Conservation (phyloP, 345 rosid genomes). For the Aegle marmelos region DNA sequence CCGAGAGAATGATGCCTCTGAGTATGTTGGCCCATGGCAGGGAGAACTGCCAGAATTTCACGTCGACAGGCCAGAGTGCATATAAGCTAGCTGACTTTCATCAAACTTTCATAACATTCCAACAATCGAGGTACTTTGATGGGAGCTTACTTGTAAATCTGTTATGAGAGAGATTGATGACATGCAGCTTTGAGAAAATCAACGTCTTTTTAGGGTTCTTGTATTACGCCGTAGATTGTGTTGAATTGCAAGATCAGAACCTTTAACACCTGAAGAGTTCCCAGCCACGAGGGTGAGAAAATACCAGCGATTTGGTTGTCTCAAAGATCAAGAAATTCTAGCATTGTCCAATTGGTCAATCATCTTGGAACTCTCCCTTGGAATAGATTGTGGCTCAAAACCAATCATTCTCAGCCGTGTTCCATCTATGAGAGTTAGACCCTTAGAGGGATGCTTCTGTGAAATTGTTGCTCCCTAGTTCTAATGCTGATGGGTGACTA, state of each 20-base stretch:
- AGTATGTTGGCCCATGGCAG: background rate
- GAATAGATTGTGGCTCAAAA: slow-evolving; percentile 8
- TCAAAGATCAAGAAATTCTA: slow-evolving; percentile 17
- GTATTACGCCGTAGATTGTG: background rate
- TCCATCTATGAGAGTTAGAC: background rate
- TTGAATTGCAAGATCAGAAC: slow-evolving; percentile 11
- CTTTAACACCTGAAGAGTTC: background rate
- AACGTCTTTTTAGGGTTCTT: background rate
- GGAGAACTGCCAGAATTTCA: too few species aligned
- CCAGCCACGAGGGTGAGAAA: slow-evolving; percentile 24
- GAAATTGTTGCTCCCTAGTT: slow-evolving; percentile 20
- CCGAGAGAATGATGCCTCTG: background rate
- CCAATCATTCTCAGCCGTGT: slow-evolving; percentile 10
- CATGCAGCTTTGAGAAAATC: slow-evolving; percentile 5
- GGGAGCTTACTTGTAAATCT: slow-evolving; percentile 16
- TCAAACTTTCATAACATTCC: slow-evolving; percentile 23
- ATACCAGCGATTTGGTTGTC: slow-evolving; percentile 14
- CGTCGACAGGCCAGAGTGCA: background rate
- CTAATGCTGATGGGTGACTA: background rate
- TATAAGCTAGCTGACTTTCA: background rate
- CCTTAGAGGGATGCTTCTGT: slow-evolving; percentile 18
- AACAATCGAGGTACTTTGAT: slow-evolving; percentile 5
- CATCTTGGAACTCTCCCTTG: slow-evolving; percentile 17
- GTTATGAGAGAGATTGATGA: slow-evolving; percentile 17
- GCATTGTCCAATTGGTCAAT: background rate